Conservation (phyloP, 208 protist species). For the Trypanosoma boissoni region DNA sequence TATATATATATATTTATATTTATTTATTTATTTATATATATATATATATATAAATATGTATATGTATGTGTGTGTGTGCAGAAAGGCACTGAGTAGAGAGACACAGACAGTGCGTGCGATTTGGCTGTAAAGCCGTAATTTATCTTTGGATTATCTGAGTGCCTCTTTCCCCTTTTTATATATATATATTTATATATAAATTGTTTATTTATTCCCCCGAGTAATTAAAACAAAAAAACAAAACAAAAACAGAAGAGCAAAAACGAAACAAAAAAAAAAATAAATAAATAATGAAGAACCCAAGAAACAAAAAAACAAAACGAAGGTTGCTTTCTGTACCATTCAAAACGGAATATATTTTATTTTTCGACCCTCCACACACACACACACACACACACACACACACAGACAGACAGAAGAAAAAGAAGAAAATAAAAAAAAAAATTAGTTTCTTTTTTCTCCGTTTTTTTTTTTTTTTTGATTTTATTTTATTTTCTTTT, state of each 20-base stretch:
- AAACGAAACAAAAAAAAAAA: neutral
- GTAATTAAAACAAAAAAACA: slow-evolving; percentile 1
- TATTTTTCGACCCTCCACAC: no score
- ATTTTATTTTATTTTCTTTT: slow-evolving; percentile 6
- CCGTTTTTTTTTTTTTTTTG: slow-evolving; percentile 13
- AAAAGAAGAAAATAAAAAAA: no score
- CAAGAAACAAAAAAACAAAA: slow-evolving; percentile 3
- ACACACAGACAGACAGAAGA: no score
- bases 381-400: no score
- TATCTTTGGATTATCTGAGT: no score
- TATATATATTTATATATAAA: neutral
- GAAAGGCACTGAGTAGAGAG: no score
- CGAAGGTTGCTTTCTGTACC: no score
- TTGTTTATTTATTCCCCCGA: neutral
- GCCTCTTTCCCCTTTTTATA: no score
- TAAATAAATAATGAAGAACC: neutral
- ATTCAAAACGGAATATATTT: no score
- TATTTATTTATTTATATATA: slow-evolving; percentile 6
- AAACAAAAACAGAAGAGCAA: slow-evolving; percentile 4
- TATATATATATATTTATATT: slow-evolving; percentile 22
- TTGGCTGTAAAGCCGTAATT: no score
- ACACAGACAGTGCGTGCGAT: no score
- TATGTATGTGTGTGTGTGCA: slow-evolving; percentile 10
- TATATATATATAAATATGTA: slow-evolving; percentile 4
- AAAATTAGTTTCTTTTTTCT: slow-evolving; percentile 12